A percentile compares a stretch with the other conserved stretches of the same genome.
These are phyloP conservation scores for Cubamyces lactineus DNA, from an alignment of 768 basidiomycete species.

Conservation along the genomic window DNA sequence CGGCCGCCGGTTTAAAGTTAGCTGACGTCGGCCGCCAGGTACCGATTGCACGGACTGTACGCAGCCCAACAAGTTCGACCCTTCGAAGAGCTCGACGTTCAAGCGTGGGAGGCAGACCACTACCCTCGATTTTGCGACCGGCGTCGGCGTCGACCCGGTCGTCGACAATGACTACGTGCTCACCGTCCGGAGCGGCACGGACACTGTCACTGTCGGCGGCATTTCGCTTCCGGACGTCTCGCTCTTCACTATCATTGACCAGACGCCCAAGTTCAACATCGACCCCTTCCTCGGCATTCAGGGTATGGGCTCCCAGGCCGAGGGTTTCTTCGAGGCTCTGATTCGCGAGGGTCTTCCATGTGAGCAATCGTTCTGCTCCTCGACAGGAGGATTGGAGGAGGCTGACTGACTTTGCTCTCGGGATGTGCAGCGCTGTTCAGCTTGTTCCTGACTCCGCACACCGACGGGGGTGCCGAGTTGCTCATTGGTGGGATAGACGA, in stretches of 20 bases:
- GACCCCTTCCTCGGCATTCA: constrained; percentile 63
- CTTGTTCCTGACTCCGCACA: constrained; percentile 49
- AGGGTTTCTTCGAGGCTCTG: constrained; percentile 54
- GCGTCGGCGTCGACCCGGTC: constrained; percentile 57
- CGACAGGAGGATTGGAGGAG: neutral
- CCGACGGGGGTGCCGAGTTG: constrained; percentile 45
- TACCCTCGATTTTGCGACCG: constrained; percentile 57
- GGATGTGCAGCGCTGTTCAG: constrained; percentile 49
- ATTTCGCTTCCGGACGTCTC: constrained; percentile 41
- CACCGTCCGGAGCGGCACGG: constrained; percentile 47
- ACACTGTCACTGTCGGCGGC: constrained; percentile 54
- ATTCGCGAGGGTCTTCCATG: constrained; percentile 53
- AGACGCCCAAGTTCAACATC: constrained; percentile 54
- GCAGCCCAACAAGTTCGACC: constrained; percentile 51
- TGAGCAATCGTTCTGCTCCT: constrained; percentile 31
- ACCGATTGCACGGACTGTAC: constrained; percentile 49
- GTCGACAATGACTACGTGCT: constrained; percentile 50
- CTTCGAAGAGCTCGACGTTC: constrained; percentile 54
- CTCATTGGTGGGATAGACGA: constrained; percentile 57
- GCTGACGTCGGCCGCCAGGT: constrained; percentile 30
- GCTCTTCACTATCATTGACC: constrained; percentile 55
- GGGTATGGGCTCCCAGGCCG: constrained; percentile 53
- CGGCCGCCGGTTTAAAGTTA: constrained; percentile 7
- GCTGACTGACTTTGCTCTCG: neutral
- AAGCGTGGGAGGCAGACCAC: constrained; percentile 45